Evolutionary conservation across 2,329 filamentous ascomycete genomes (phyloP), one percentile per base, ranked within the genome.

Genomic region (Coniella lustricola): DNA sequence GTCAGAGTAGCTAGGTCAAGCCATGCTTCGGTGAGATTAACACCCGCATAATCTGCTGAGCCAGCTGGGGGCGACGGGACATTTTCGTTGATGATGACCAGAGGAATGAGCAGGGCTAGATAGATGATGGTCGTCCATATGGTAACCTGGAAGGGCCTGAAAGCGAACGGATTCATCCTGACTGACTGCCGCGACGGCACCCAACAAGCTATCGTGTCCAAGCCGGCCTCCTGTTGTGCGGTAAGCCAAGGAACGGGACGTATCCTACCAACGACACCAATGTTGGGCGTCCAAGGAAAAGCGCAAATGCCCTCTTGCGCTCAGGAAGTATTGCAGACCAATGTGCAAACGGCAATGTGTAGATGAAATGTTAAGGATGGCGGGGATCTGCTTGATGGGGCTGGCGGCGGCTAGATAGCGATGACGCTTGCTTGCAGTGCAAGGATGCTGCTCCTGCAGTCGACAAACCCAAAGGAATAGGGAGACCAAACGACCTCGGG

Each of bases 1-100:
- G 85, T 91, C 42, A 98, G 75, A 48, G 75, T 70, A 52, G 89
- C 81, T 29, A 98, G 73, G 62, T 97, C 90, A 12, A 74, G 67
- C 90, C 90, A 97, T 33, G 91, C 89, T 67, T 94, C 82, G 2
- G 84, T 85, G 46, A 97, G 69, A 60, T 95, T 88, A 59, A 94
- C 70, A 16, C 89, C 90, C 8, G 70, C 61, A 33, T 77, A 76
- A 5, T 68, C 68, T 9, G 67, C 45, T 13, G 29, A 44, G 35
- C 10, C 51, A 71, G 34, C 75, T 71, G 87, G 84, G 43, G 81
- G 75, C 17, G 76, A 62, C 4, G 91, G 87, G 8, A 95, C 84
- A 22, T 79, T 79, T 66, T 88, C 83, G 62, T 95, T 87, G 54
- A 90, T 74, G 57, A 84, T 73, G 49, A 93, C 69, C 46, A 90